Evolutionary conservation across 2,329 filamentous ascomycete species (phyloP), one percentile per base, ranked within the genome.

Genomic region (Thielaviopsis cerberus): DNA sequence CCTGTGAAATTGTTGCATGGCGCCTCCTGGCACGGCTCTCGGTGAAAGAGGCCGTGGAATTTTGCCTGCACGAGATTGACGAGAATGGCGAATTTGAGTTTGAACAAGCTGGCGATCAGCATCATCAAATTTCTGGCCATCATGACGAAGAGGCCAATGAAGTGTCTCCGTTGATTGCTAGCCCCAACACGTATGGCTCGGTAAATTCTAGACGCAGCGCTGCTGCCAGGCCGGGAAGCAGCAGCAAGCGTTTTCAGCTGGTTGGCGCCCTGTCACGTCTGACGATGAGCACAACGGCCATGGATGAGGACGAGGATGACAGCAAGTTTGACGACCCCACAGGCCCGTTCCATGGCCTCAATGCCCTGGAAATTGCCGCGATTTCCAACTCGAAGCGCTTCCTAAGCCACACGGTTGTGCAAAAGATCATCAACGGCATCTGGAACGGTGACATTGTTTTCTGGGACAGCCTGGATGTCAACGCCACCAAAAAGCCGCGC

Each of bases 371-470:
- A 67, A 90, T 94, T 65, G 88, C 88, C 25, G 83, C 85, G 52
- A 81, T 94, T 22, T 84, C 84, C 13, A 78, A 86, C 60, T 86
- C 87, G 27, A 94, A 94, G 71, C 85, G 85, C 52, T 94, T 94
- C 64, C 76, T 94, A 37, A 84, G 83, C 65, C 88, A 94, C 68
- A 77, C 78, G 61, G 79, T 86, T 2, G 85, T 94, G 11, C 88
- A 94, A 67, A 86, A 85, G 65, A 85, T 94, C 63, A 80, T 94
- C 62, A 84, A 85, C 52, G 85, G 85, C 54, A 86, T 94, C 57
- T 94, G 88, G 88, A 81, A 83, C 62, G 88, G 88, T 52, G 83
- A 90, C 63, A 88, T 94, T 61, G 79, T 90, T 41, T 92, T 94
- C 68, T 94, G 88, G 88, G 84, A 89, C 61, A 80, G 76, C 5